These are phyloP conservation scores for Peniophora sp. DNA, from an alignment of 1,284 basidiomycete genomes.

Conservation along the genomic window DNA sequence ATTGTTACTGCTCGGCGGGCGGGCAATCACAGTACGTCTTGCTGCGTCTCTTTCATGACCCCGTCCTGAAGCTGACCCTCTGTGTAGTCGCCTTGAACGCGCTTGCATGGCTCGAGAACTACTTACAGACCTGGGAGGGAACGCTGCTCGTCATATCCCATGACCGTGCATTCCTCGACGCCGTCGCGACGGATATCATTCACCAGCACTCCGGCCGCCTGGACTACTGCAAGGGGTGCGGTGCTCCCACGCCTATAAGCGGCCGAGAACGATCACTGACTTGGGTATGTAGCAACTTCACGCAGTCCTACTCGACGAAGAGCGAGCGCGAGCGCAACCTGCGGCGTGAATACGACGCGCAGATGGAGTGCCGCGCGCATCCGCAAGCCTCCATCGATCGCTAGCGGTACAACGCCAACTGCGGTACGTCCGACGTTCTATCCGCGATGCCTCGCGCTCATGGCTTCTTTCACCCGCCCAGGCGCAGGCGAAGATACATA, in stretches of 20 bases:
- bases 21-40: constrained; percentile 83
- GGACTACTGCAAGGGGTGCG: constrained; percentile 87
- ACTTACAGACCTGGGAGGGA: constrained; percentile 93
- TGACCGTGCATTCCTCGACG: constrained; percentile 97
- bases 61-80: constrained; percentile 3
- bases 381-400: constrained; percentile 96
- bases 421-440: constrained; percentile 35
- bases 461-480: constrained; percentile 55
- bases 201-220: constrained; percentile 94
- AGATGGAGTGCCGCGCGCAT: constrained; percentile 91
- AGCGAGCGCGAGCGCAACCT: constrained; percentile 90
- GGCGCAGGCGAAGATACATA: constrained; percentile 97
- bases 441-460: too few relatives aligned
- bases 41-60: background rate
- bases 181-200: constrained; percentile 92
- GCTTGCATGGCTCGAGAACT: constrained; percentile 87
- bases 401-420: constrained; percentile 93
- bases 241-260: background rate
- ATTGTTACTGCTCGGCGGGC: constrained; percentile 86
- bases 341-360: constrained; percentile 91
- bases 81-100: constrained; percentile 69
- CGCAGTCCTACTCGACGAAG: constrained; percentile 98
- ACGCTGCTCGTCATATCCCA: constrained; percentile 98
- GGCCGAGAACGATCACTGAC: background rate
- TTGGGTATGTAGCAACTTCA: constrained; percentile 74